Evolutionary conservation across 495 filamentous ascomycete species (phyloP).

Genomic region (Mycothermus thermophilus): DNA sequence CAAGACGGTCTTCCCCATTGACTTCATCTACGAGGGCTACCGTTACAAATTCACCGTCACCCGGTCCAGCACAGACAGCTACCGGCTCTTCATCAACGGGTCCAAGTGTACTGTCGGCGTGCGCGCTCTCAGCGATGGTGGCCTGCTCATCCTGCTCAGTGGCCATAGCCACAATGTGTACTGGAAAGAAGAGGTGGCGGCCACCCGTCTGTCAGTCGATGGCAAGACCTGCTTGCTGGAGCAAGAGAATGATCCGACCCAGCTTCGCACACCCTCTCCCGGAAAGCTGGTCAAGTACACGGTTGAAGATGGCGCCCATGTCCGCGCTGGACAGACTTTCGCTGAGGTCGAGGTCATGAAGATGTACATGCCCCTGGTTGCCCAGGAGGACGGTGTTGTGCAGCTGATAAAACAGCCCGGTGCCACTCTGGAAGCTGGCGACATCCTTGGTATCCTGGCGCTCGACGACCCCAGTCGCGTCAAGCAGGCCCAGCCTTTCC

Average conservation of each 20-base stretch:
- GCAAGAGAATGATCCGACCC: constrained; percentile 98
- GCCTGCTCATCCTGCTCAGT: constrained; percentile 76
- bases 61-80: constrained; percentile 81
- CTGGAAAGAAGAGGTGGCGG: constrained; percentile 97
- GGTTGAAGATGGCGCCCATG: constrained; percentile 91
- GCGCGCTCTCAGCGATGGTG: constrained; percentile 83
- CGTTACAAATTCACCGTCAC: constrained; percentile 99
- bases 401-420: constrained; percentile 99
- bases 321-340: constrained; percentile 83
- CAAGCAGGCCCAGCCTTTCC: constrained; percentile 94
- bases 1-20: constrained; percentile 94
- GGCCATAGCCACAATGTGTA: constrained; percentile 96
- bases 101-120: constrained; percentile 93
- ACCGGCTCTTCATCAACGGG: constrained; percentile 97
- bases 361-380: constrained; percentile 99
- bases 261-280: constrained; percentile 85
- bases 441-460: constrained; percentile 94
- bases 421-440: constrained; percentile 92
- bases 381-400: constrained; percentile 93
- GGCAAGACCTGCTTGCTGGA: constrained; percentile 95
- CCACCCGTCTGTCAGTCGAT: constrained; percentile 90
- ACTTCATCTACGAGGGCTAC: constrained; percentile 95
- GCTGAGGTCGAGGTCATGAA: constrained; percentile 99
- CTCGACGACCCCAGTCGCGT: constrained; percentile 93
- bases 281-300: constrained; percentile 98